Evolutionary conservation across 2,329 filamentous ascomycete genomes (phyloP).

Genomic region (Microcyclospora tardicrescens): DNA sequence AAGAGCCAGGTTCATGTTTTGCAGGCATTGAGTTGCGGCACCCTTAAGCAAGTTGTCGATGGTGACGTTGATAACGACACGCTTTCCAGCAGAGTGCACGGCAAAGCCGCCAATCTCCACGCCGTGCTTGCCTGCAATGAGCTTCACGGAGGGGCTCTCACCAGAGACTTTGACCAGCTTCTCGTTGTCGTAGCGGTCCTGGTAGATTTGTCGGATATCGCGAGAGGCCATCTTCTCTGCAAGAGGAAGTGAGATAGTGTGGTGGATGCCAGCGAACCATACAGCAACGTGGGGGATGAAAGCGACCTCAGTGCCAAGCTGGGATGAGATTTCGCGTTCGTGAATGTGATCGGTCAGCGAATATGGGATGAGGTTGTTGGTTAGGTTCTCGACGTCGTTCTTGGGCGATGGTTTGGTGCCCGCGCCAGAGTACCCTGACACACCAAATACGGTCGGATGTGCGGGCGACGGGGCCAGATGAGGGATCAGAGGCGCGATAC

Average conservation of each 20-base stretch:
- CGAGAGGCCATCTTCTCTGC: constrained; percentile 77
- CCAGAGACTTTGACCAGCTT: constrained; percentile 87
- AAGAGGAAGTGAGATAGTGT: constrained; percentile 81
- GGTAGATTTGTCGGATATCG: constrained; percentile 87
- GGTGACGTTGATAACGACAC: constrained; percentile 85
- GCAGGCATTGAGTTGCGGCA: constrained; percentile 81
- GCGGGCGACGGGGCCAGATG: constrained; percentile 51
- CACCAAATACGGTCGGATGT: constrained; percentile 73
- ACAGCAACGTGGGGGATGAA: constrained; percentile 93
- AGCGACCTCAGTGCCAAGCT: constrained; percentile 60
- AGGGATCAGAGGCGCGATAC: constrained; percentile 68
- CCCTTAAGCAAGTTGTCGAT: constrained; percentile 94
- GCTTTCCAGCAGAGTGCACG: constrained; percentile 78
- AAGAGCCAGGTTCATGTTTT: constrained; percentile 90
- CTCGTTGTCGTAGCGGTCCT: constrained; percentile 91
- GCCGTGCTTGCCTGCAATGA: constrained; percentile 72
- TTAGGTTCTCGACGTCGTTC: constrained; percentile 75
- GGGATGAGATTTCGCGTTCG: constrained; percentile 74
- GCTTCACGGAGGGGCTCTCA: constrained; percentile 73
- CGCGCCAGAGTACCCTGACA: constrained; percentile 87
- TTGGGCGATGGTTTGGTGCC: constrained; percentile 89
- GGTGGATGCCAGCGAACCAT: constrained; percentile 93
- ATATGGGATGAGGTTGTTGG: constrained; percentile 82
- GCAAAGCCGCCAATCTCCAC: constrained; percentile 92
- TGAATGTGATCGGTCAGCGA: constrained; percentile 88